Evolutionary conservation across 208 protist genomes (phyloP), one percentile per base, ranked within the genome.

Genomic region (Trypanosoma boissoni): DNA sequence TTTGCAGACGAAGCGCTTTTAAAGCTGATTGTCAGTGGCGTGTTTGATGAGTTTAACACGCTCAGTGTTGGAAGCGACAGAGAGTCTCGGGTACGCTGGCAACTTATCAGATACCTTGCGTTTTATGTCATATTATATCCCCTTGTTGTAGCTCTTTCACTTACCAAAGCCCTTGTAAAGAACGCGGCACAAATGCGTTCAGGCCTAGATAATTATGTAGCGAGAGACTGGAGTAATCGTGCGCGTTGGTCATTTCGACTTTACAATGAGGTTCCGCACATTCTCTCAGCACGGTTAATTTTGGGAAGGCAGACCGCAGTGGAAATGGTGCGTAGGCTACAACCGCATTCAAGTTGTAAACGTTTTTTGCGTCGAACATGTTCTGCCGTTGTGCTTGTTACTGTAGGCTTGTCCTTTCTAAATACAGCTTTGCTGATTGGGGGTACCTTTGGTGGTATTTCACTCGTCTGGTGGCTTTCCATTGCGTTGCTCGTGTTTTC

Each of bases 211-310:
- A 50, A 59, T 24, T 69, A 88, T 32, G 72, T 73, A 46, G 65
- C 79, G 46, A 67, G 65, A 18, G 66, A 75, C 36, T 94, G 87
- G 84, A 91, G 75, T 34, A 48, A 58, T 8, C 55, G 54, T 34
- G 83, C 83, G 37, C 52, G 55, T 26, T 91, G 78, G 78, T 72
- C 70, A 24, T 94, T 94, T 70, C 74, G 87, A 21, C 68, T 91
- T 2, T 94, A 86, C 69, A 94, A 94, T 62, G 87, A 94, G 62
- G 87, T 91, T 23, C 68, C 71, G 5, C 83, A 91, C 59, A 71
- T 91, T 48, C 69, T 83, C 29, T 70, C 64, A 26, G 67, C 75
- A 28, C 77, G 87, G 21, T 68, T 94, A 18, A 64, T 58, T 16
- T 51, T 54, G 20, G 87, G 74, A 5, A 54, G 68, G 20, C 68